Base-by-base conservation (phyloP, 2,329 filamentous ascomycete species). In the Colletotrichum falcatum region DNA sequence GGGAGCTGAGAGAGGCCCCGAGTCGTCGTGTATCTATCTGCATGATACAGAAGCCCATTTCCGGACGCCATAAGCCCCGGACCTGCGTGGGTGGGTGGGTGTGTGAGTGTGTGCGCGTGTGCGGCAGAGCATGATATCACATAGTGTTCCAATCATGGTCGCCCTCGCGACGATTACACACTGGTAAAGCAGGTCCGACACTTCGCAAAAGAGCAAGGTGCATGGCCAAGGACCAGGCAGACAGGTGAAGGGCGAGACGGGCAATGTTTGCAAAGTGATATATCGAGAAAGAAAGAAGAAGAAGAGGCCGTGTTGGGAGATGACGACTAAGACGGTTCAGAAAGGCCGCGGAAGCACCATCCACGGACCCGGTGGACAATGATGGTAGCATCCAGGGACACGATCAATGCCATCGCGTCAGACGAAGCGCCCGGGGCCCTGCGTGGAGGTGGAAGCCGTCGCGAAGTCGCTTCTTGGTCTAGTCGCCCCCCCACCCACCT, bases 281-380 rank as follows among this genome's bases (percentile, higher is more conserved):
- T 58, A 66, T 70, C 56, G 66, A 54, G 61, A 54, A 62, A 61
- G 37, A 39, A 11, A 11, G 18, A 11, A 4, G 18, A 11, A 44
- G 4, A 44, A n/a, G 18, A 48, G 42, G 33, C 54, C 28, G 8
- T 48, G 46, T 18, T 37, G 42, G 23, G 23, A 56, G 54, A 37
- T 6, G 20, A 46, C 28, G 26, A 23, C 23, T 23, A 28, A 37
- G 30, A 58, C 23, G n/a, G 20, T 58, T 51, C 61, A n/a, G 51
- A 28, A 73, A 66, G 72, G 73, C 72, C 68, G 72, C 70, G 72
- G 74, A 69, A 46, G 65, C 70, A 62, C 33, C 49, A 58, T 37
- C 53, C 39, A 49, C 23, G 23, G 37, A 28, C 42, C 67, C 64
- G 51, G 58, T 46, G 42, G 56, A 18, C 35, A 30, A 35, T 23